Evolutionary conservation across 202 grass and related monocot species (phyloP).

Genomic region (Schoenoplectus triqueter): DNA sequence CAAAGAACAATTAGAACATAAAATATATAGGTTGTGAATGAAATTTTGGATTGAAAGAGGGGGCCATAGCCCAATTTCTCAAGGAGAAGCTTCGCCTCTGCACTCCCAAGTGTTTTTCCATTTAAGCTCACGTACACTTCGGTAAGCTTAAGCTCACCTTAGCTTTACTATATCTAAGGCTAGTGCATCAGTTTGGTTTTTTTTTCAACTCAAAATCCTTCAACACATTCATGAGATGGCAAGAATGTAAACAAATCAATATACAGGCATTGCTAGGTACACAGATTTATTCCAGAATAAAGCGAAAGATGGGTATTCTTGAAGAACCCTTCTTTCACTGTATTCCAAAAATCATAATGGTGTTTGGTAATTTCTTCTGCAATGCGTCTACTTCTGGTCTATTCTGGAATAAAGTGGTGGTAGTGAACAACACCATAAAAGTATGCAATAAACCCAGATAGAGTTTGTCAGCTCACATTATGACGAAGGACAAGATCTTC

Average conservation of each 20-base stretch:
- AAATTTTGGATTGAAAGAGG: too few species aligned
- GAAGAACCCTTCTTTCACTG: background rate
- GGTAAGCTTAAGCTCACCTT: background rate
- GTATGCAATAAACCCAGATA: conserved; percentile 11
- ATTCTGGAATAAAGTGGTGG: conserved; percentile 1
- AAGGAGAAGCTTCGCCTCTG: too few species aligned
- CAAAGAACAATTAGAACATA: too few species aligned
- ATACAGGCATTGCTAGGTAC: too few species aligned
- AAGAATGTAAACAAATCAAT: background rate
- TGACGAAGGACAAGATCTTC: conserved; percentile 80
- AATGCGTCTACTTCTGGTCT: background rate
- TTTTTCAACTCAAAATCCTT: background rate
- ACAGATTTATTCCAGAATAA: background rate
- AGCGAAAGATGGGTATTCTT: background rate
- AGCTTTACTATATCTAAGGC: conserved; percentile 1
- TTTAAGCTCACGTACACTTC: background rate
- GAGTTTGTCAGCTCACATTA: conserved; percentile 60
- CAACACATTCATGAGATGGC: background rate
- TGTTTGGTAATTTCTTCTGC: background rate
- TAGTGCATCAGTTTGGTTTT: conserved; percentile 2
- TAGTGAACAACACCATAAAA: background rate
- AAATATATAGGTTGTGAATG: too few species aligned
- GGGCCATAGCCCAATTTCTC: too few species aligned
- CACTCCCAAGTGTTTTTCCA: background rate
- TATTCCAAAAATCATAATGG: background rate